phyloP scores from a whole-genome alignment of 2,329 filamentous ascomycete genomes.

The Monosporascus cannonballus region DNA sequence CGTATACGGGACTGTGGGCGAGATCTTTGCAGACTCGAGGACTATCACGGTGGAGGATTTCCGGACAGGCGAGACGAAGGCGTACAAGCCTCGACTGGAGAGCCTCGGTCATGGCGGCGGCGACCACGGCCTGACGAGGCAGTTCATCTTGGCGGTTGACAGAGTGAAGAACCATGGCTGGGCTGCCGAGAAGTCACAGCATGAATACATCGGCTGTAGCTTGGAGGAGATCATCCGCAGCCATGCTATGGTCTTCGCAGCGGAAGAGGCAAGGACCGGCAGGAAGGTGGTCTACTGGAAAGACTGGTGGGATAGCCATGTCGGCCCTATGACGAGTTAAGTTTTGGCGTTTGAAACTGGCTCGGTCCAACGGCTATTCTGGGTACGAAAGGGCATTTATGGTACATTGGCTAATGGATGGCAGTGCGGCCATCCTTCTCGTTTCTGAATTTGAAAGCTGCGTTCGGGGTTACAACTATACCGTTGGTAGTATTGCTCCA shows the following conservation, averaged over 20 bases:
- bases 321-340: constrained; percentile 26
- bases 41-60: constrained; percentile 75
- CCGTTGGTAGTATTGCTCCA: too few species aligned
- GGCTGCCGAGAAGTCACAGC: constrained; percentile 65
- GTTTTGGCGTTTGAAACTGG: background rate
- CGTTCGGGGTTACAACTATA: too few species aligned
- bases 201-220: constrained; percentile 70
- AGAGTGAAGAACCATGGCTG: constrained; percentile 67
- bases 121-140: constrained; percentile 70
- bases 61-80: constrained; percentile 45
- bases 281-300: constrained; percentile 69
- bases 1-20: constrained; percentile 80
- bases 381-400: too few species aligned
- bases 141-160: constrained; percentile 79
- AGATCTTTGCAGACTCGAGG: constrained; percentile 77
- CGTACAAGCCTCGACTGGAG: constrained; percentile 55
- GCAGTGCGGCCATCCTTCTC: too few species aligned
- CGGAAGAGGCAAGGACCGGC: constrained; percentile 73
- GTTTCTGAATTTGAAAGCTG: too few species aligned
- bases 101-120: constrained; percentile 66
- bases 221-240: constrained; percentile 83
- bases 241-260: constrained; percentile 90
- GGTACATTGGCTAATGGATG: too few species aligned
- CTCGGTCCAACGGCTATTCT: too few species aligned
- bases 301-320: constrained; percentile 64